Conservation (phyloP, 2,329 filamentous ascomycete genomes). For the Orbilia ellipsospora region DNA sequence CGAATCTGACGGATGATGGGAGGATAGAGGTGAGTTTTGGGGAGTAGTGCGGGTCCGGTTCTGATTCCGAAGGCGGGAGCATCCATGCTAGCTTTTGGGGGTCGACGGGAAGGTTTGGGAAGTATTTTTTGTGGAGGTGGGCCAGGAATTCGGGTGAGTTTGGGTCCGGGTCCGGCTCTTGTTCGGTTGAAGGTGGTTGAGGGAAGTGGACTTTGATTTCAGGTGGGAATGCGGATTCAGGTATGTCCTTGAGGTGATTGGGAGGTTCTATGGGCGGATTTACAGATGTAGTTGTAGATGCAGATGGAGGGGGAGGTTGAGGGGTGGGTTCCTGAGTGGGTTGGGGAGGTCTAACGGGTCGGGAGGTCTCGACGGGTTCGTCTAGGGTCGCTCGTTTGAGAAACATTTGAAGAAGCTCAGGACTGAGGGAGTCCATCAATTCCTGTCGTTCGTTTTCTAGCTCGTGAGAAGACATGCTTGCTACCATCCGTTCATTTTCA, state of each 20-base stretch:
- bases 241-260: constrained; percentile 60
- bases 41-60: constrained; percentile 80
- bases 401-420: constrained; percentile 79
- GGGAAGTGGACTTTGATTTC: constrained; percentile 71
- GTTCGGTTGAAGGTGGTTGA: constrained; percentile 62
- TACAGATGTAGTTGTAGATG: background rate
- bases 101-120: constrained; percentile 85
- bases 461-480: constrained; percentile 81
- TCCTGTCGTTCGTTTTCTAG: constrained; percentile 84
- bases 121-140: constrained; percentile 91
- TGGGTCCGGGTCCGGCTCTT: constrained; percentile 81
- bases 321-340: constrained; percentile 9
- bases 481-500: constrained; percentile 80
- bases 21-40: constrained; percentile 78
- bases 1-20: constrained; percentile 83
- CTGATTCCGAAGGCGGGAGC: constrained; percentile 74
- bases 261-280: constrained; percentile 60
- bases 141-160: constrained; percentile 83
- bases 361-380: constrained; percentile 63
- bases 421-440: constrained; percentile 79
- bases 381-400: constrained; percentile 81
- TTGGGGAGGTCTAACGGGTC: constrained; percentile 24
- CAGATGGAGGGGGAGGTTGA: background rate
- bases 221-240: constrained; percentile 58
- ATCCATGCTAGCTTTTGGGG: constrained; percentile 92